phyloP scores from a whole-genome alignment of 2,329 filamentous ascomycete genomes.

The Sphaerostilbella broomeana region DNA sequence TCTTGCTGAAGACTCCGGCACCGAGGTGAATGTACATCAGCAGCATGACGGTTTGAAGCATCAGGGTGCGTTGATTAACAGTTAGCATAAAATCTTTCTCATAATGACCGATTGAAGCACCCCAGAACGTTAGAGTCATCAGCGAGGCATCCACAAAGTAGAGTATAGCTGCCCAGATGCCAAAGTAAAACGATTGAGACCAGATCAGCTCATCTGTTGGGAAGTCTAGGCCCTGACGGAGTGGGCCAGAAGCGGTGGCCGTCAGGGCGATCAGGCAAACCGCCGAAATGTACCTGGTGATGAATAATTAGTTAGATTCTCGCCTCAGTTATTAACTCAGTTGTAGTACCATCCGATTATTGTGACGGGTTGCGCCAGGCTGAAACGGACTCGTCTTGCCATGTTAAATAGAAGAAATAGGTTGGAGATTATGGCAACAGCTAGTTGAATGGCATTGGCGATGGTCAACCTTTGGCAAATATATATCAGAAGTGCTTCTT shows the following conservation, averaged over 20 bases:
- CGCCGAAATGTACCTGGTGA: constrained; percentile 41
- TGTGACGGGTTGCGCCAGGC: constrained; percentile 73
- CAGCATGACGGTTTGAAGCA: constrained; percentile 83
- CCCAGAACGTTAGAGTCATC: constrained; percentile 72
- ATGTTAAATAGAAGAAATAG: constrained; percentile 82
- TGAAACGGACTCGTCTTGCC: constrained; percentile 70
- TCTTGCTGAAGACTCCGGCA: constrained; percentile 63
- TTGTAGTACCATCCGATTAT: constrained; percentile 71
- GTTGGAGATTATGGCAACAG: constrained; percentile 71
- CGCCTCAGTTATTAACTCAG: too few species aligned
- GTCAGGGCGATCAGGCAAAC: constrained; percentile 58
- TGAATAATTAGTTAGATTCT: background rate
- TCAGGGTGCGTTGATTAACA: constrained; percentile 75
- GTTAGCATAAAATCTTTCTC: constrained; percentile 72
- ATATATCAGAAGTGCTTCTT: background rate
- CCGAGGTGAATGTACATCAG: constrained; percentile 75
- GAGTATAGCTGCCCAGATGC: constrained; percentile 67
- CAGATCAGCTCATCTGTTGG: constrained; percentile 45
- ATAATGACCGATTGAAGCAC: constrained; percentile 65
- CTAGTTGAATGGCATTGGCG: constrained; percentile 72
- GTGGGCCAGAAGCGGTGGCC: constrained; percentile 2
- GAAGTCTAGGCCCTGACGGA: constrained; percentile 16
- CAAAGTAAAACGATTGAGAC: constrained; percentile 85
- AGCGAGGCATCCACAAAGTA: constrained; percentile 75
- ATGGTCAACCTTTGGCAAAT: constrained; percentile 52